Evolutionary conservation across 1,139 yeast genomes (phyloP), one percentile per base, ranked within the genome.

Genomic region (Diutina sp.): DNA sequence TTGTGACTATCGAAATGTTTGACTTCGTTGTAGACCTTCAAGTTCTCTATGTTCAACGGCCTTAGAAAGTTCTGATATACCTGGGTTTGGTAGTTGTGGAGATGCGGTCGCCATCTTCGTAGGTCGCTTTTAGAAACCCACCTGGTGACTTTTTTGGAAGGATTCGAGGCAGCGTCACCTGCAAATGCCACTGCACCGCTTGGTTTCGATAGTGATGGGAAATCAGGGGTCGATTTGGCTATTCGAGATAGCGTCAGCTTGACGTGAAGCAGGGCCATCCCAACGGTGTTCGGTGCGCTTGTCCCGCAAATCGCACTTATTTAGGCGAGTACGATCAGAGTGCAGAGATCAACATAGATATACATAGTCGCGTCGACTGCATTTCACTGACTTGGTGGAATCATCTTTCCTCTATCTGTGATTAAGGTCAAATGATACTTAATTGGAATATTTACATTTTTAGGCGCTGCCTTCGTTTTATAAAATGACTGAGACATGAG

Each of bases 41-140:
- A 65, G 57, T 72, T 65, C 6, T 71, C 68, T 56, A 74, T 70
- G 11, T 66, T 65, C 35, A 76, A 63, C 1, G 79, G 79, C 47
- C 63, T 61, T 12, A 76, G 60, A 58, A 74, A 76, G 51, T 73
- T 73, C 56, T 68, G 71, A 60, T 66, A 74, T 21, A 66, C 60
- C 56, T 66, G 63, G 51, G 65, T 60, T 59, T 71, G 72, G 57
- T 56, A 46, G 8, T 57, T 58, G 3, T 50, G 50, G 8, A 58
- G 54, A 25, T 57, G 50, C 7, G 60, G 59, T 32, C 59, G 58
- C 32, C 55, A 21, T 14, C 55, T 46, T 8, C 50, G 46, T 5
- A 60, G 55, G 25, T 57, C 50, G 18, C 32, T 51, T 46, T 51
- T 55, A 12, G 60, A 56, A 12, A 57, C 53, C 41, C 41, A 35